phyloP scores from a whole-genome alignment of 352 stramenopile genomes.

The Globisporangium takayamanum region DNA sequence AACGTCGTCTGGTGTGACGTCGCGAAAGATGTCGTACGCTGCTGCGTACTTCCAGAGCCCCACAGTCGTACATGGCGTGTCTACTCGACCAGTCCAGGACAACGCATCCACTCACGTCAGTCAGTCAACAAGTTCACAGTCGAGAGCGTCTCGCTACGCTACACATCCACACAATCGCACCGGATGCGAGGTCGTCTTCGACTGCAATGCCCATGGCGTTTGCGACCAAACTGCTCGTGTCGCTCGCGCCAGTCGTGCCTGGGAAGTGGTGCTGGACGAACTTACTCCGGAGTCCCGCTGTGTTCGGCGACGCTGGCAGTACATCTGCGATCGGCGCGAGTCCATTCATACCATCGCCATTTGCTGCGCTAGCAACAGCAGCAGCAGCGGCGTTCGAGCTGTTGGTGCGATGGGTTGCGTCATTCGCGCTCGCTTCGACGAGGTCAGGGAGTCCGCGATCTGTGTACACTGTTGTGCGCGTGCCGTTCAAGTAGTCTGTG shows the following conservation, averaged over 20 bases:
- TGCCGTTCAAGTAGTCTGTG: slow-evolving; percentile 50
- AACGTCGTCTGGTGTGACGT: slow-evolving; percentile 51
- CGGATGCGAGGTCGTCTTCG: slow-evolving; percentile 60
- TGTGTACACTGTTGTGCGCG: slow-evolving; percentile 34
- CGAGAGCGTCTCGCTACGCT: no score
- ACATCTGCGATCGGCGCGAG: background rate
- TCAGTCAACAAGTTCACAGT: background rate
- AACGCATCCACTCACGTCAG: background rate
- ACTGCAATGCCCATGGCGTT: slow-evolving; percentile 31
- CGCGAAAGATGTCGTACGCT: slow-evolving; percentile 58
- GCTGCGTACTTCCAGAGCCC: slow-evolving; percentile 65
- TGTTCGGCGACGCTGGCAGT: slow-evolving; percentile 10
- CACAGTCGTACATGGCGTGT: slow-evolving; percentile 54
- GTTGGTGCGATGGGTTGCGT: background rate
- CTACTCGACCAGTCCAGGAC: slow-evolving; percentile 15
- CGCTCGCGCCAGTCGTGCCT: slow-evolving; percentile 1
- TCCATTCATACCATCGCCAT: slow-evolving; percentile 15
- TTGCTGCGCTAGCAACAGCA: background rate
- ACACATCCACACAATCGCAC: slow-evolving; percentile 16
- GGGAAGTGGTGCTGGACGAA: slow-evolving; percentile 18
- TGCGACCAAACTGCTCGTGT: slow-evolving; percentile 19
- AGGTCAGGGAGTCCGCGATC: slow-evolving; percentile 9
- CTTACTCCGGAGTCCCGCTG: slow-evolving; percentile 14
- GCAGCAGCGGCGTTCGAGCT: background rate
- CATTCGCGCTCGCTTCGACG: slow-evolving; percentile 1